These are phyloP conservation scores for Chrysosporium queenslandicum DNA, from an alignment of 2,329 filamentous ascomycete species.

Conservation along the genomic window DNA sequence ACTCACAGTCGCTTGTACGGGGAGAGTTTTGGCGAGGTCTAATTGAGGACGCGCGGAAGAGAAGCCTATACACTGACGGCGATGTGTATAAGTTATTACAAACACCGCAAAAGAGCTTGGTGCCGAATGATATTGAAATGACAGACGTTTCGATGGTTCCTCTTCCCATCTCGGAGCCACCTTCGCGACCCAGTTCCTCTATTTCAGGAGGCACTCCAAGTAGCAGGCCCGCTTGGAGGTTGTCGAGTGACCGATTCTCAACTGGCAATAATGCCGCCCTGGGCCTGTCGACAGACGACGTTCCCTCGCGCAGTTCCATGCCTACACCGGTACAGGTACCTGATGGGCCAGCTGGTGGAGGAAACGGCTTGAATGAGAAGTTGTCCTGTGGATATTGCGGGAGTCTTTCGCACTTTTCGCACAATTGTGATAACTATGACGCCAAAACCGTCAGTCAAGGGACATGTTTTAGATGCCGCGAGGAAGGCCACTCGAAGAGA, in stretches of 20 bases:
- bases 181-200: constrained; percentile 18
- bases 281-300: constrained; percentile 1
- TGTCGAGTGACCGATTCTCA: constrained; percentile 15
- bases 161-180: constrained; percentile 19
- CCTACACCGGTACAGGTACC: constrained; percentile 22
- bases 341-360: constrained; percentile 36
- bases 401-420: constrained; percentile 36
- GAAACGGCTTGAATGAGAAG: constrained; percentile 35
- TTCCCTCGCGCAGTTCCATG: constrained; percentile 16
- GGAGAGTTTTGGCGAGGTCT: constrained; percentile 86
- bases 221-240: constrained; percentile 27
- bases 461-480: constrained; percentile 36
- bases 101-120: constrained; percentile 41
- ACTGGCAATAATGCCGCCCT: background rate
- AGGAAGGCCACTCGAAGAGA: constrained; percentile 30
- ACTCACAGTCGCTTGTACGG: constrained; percentile 73
- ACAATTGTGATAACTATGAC: constrained; percentile 38
- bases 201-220: constrained; percentile 20
- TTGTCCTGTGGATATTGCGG: constrained; percentile 39
- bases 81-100: constrained; percentile 48
- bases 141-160: constrained; percentile 23
- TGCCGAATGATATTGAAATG: constrained; percentile 37
- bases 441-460: constrained; percentile 32
- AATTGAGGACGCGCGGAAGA: constrained; percentile 65
- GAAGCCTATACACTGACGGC: constrained; percentile 67